Base-by-base conservation (phyloP, 2,329 filamentous ascomycete species). In the Hypocreales sp. region DNA sequence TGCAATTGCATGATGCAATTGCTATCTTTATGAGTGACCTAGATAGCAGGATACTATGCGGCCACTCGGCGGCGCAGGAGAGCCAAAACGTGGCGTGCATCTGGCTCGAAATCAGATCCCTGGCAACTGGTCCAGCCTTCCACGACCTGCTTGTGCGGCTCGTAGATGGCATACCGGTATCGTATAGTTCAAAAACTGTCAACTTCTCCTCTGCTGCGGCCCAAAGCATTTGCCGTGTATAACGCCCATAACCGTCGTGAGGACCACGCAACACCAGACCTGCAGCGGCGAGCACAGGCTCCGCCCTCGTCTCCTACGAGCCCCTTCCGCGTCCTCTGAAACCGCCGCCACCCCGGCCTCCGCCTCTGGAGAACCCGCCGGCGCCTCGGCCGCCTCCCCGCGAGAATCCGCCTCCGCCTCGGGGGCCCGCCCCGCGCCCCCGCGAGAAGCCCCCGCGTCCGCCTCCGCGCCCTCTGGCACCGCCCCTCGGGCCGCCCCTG, bases 381-480 rank as follows among this genome's bases (percentile, higher is more conserved):
- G 51, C 46, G 13, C 49, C 32, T 12, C 33, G 25, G 10, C 26
- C 21, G 21, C 32, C 35, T 20, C 36, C 39, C 23, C 40, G 20
- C 27, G 31, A 22, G 30, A 29, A 35, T 28, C 35, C 17, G 15
- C 36, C 34, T 4, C 35, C 28, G 8, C 46, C 47, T 16, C 46
- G 42, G n/a, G 48, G 40, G 7, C 53, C 46, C n/a, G n/a, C n/a
- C n/a, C n/a, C n/a, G n/a, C n/a, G n/a, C 14, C 46, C 45, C 8
- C 51, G 35, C 17, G 42, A 43, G 27, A 42, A 37, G 23, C 53
- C 50, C 12, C 54, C 47, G 29, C 55, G 40, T 26, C 51, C 36
- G 23, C 52, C 50, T 15, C 63, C 61, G n/a, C 64, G 52, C 28
- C 57, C 50, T 21, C 53, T 47, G 34, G 49, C 12, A 17, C 50